Evolutionary conservation across 768 basidiomycete genomes (phyloP), one percentile per base, ranked within the genome.

Genomic region (Fibroporia radiculosa): DNA sequence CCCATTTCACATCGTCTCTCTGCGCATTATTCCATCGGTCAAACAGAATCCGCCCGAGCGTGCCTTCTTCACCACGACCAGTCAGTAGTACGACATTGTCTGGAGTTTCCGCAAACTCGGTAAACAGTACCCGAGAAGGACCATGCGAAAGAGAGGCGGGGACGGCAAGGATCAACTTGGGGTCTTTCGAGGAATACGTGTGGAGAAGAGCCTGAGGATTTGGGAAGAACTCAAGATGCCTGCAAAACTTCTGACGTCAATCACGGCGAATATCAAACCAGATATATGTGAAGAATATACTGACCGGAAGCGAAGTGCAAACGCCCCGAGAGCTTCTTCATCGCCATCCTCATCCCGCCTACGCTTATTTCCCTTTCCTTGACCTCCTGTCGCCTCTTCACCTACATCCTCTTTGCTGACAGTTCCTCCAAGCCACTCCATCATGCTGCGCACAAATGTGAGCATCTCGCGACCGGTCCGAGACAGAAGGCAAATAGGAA

Each of bases 361-460:
- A 7, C 51, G 40, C 32, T 75, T 71, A 29, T 74, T 71, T 16
- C 71, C 72, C 36, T 72, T 71, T 25, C 74, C 70, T 8, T 57
- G 47, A 18, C 53, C 52, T 3, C 42, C 36, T 6, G 47, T 45
- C 6, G 75, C 79, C 24, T 87, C 84, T 59, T 87, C 89, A 2
- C 89, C 84, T 1, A 89, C 85, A 49, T 95, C 92, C 55, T 93
- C 90, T 57, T 91, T 91, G 55, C 83, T 89, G 42, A 96, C 82
- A 12, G 89, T 92, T 1, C 96, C 95, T 8, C 96, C 96, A 50
- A 99, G 79, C 92, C 93, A 98, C 61, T 98, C 96, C 78, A 96
- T 95, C 87, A 98, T 85, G 70, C 89, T 93, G 47, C 93, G 70
- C 22, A 96, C 89, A 57, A 93, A 91, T 1, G 87, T 84, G 27